A percentile compares a stretch with the other conserved stretches of the same genome.
Conservation (phyloP, 768 basidiomycete genomes). For the Asterophora parasitica region DNA sequence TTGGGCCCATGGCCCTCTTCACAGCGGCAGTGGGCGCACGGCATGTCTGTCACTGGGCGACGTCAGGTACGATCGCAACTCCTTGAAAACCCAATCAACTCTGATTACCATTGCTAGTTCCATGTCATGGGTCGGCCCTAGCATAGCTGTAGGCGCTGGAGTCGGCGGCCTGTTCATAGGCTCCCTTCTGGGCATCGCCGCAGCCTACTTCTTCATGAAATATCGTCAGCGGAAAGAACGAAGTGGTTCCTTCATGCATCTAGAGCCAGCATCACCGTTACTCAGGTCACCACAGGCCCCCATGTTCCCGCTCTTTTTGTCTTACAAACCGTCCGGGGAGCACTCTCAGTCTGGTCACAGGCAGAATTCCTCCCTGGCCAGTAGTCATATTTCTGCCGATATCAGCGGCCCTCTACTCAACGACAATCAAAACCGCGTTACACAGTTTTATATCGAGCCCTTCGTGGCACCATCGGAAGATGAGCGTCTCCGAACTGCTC, state of each 20-base stretch:
- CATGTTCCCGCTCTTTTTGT: no score
- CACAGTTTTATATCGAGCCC: constrained; percentile 39
- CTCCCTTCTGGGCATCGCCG: constrained; percentile 26
- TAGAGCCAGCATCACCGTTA: constrained; percentile 17
- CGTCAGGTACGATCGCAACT: constrained; percentile 16
- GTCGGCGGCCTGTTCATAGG: constrained; percentile 38
- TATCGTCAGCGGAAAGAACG: constrained; percentile 20
- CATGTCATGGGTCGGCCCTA: constrained; percentile 9
- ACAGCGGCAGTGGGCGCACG: constrained; percentile 37
- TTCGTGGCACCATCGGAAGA: constrained; percentile 36
- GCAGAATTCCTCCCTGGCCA: constrained; percentile 16
- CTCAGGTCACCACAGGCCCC: background rate
- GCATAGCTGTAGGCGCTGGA: constrained; percentile 31
- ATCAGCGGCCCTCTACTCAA: constrained; percentile 8
- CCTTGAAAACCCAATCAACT: background rate
- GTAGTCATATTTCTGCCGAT: constrained; percentile 8
- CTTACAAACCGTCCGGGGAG: constrained; percentile 21
- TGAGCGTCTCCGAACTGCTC: constrained; percentile 19
- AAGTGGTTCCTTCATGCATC: constrained; percentile 23
- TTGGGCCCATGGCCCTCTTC: constrained; percentile 58
- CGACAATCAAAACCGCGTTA: constrained; percentile 8
- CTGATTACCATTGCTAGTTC: background rate
- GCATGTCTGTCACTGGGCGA: constrained; percentile 35
- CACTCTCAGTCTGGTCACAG: constrained; percentile 11
- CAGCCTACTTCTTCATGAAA: constrained; percentile 29